Conservation (phyloP, 352 stramenopile genomes). For the Pythium vanterpoolii region DNA sequence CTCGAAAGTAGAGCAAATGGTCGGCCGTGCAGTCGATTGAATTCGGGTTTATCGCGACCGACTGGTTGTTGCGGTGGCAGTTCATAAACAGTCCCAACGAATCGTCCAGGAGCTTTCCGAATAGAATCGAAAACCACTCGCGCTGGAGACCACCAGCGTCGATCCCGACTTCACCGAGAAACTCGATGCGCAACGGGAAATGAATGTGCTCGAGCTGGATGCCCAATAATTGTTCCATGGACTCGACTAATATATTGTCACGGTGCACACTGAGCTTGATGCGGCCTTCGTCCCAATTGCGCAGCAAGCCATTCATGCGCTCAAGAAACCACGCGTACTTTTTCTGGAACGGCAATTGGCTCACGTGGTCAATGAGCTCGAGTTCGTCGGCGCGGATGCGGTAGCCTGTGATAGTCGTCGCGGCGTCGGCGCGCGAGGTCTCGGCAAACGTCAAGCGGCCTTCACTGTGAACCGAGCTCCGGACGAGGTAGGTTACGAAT, state of each 20-base stretch:
- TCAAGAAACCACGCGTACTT: conserved; percentile 87
- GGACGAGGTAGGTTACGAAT: conserved; percentile 68
- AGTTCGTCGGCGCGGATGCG: conserved; percentile 51
- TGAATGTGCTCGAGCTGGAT: conserved; percentile 74
- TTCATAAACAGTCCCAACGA: conserved; percentile 73
- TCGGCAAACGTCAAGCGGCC: conserved; percentile 68
- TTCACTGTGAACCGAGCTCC: conserved; percentile 56
- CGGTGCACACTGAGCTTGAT: conserved; percentile 78
- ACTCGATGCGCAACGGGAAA: conserved; percentile 84
- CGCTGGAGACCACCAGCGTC: conserved; percentile 74
- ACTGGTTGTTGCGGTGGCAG: conserved; percentile 64
- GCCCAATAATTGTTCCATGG: conserved; percentile 76
- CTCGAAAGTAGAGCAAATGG: conserved; percentile 87
- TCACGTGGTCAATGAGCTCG: conserved; percentile 60
- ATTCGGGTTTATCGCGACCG: conserved; percentile 72
- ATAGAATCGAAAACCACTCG: conserved; percentile 83
- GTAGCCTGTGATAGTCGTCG: conserved; percentile 63
- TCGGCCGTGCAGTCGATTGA: conserved; percentile 69
- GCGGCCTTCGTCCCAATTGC: conserved; percentile 76
- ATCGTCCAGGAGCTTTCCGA: conserved; percentile 62
- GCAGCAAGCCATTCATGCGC: conserved; percentile 55
- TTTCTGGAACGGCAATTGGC: conserved; percentile 61
- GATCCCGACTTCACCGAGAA: conserved; percentile 75
- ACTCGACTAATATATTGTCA: conserved; percentile 73
- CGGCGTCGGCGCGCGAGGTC: conserved; percentile 48